Conservation (phyloP, 2,329 filamentous ascomycete genomes). For the Botrytis fabae region DNA sequence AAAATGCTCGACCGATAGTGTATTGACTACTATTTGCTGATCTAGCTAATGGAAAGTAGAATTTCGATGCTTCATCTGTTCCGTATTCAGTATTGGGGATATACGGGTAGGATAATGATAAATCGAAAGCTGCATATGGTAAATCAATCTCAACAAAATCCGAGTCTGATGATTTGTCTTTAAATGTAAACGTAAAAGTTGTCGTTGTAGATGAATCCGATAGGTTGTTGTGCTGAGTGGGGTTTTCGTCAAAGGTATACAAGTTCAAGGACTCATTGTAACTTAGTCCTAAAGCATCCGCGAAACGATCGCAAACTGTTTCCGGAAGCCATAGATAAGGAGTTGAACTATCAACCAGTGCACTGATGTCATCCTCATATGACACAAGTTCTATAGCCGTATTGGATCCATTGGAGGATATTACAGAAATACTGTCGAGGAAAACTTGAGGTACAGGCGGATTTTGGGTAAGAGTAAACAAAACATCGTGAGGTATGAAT, state of each 20-base stretch:
- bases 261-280: constrained; percentile 64
- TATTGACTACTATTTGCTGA: constrained; percentile 38
- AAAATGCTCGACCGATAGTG: constrained; percentile 41
- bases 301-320: constrained; percentile 63
- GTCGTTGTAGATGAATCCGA: constrained; percentile 50
- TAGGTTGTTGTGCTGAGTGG: constrained; percentile 52
- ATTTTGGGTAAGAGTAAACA: constrained; percentile 57
- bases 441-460: constrained; percentile 45
- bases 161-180: constrained; percentile 42
- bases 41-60: constrained; percentile 43
- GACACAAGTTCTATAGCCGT: constrained; percentile 41
- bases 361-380: constrained; percentile 32
- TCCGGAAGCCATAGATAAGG: constrained; percentile 64
- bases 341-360: constrained; percentile 60
- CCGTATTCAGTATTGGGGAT: constrained; percentile 51
- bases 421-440: constrained; percentile 34
- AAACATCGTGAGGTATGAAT: constrained; percentile 59
- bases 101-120: constrained; percentile 36
- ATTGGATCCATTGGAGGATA: constrained; percentile 44
- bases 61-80: constrained; percentile 38
- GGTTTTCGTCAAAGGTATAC: constrained; percentile 61
- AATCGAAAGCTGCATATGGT: constrained; percentile 41
- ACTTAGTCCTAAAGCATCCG: constrained; percentile 60
- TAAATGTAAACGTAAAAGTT: constrained; percentile 53
- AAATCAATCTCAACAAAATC: constrained; percentile 48